Evolutionary conservation across 2,329 filamentous ascomycete species (phyloP), one percentile per base, ranked within the genome.

Genomic region (Trichophyton mentagrophytes): DNA sequence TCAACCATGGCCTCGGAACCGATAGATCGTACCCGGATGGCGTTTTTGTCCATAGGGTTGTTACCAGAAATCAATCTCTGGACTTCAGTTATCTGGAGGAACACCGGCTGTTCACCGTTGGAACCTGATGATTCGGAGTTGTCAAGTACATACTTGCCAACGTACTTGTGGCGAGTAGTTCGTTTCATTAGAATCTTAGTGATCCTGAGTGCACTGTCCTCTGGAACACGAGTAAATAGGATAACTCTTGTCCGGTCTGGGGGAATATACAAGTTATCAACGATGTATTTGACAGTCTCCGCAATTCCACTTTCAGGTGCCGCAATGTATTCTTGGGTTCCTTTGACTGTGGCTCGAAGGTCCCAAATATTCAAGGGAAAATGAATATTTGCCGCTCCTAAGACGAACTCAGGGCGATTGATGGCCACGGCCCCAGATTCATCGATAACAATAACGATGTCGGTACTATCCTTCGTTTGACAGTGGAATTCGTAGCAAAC

Each of bases 401-500:
- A 66, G 1, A 62, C 62, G 15, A 62, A 57, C 7, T 65, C 63
- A 5, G 68, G 66, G 25, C 70, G 66, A 2, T 65, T 66, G 17
- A 74, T 61, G 4, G 60, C 63, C 51, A 69, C 65, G 13, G 66
- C 64, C 1, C 73, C 74, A 6, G 65, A 61, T 56, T 72, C 68
- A 58, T 73, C 66, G 9, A 77, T 64, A 1, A 62, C 65, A 3
- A 76, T 65, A 7, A 74, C 61, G 51, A 77, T 67, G 2, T 61
- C 53, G 9, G 69, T 64, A n/a, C 67, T 68, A 7, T 65, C 47
- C 17, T 67, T 69, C 6, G 67, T 70, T 20, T 67, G 67, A 58
- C 75, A 77, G 36, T 74, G 69, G 38, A 74, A 76, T 55, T 77
- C 74, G 53, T 75, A 77, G 3, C 58, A 64, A 3, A 75, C 62